Evolutionary conservation across 2,329 filamentous ascomycete species (phyloP).

Genomic region (Colletotrichum abscissum): DNA sequence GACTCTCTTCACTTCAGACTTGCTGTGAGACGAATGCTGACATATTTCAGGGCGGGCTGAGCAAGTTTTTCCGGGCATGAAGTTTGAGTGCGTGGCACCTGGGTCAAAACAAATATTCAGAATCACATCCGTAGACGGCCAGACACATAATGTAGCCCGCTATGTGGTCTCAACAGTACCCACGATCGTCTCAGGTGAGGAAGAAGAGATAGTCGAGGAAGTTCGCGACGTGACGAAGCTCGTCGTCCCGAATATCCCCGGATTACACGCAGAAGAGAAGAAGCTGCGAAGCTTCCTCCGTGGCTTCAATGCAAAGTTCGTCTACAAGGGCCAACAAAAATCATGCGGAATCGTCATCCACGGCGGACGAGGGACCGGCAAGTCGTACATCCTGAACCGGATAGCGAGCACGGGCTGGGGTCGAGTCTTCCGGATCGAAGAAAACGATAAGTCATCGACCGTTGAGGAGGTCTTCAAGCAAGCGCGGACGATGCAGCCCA

Average conservation of each 20-base stretch:
- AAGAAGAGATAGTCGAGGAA: conserved; percentile 12
- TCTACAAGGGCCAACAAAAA: conserved; percentile 44
- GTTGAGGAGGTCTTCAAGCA: conserved; percentile 77
- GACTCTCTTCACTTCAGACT: background rate
- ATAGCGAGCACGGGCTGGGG: conserved; percentile 78
- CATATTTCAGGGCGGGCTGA: conserved; percentile 67
- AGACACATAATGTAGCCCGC: conserved; percentile 55
- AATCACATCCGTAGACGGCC: conserved; percentile 65
- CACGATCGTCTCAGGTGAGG: conserved; percentile 4
- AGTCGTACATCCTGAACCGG: conserved; percentile 77
- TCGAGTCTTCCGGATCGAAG: conserved; percentile 71
- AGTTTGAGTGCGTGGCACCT: conserved; percentile 71
- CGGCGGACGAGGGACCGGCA: conserved; percentile 87
- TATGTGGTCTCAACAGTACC: conserved; percentile 50
- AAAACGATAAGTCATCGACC: conserved; percentile 65
- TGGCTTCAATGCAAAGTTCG: conserved; percentile 59
- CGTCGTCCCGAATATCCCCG: conserved; percentile 70
- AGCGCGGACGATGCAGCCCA: conserved; percentile 76
- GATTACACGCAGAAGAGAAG: conserved; percentile 72
- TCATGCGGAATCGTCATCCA: conserved; percentile 77
- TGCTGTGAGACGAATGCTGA: conserved; percentile 22
- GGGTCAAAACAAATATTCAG: conserved; percentile 71
- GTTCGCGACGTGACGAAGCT: conserved; percentile 44
- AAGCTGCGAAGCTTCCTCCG: conserved; percentile 75
- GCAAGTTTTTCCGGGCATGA: conserved; percentile 75